phyloP scores from a whole-genome alignment of 768 basidiomycete genomes.

The Russula vinacea region DNA sequence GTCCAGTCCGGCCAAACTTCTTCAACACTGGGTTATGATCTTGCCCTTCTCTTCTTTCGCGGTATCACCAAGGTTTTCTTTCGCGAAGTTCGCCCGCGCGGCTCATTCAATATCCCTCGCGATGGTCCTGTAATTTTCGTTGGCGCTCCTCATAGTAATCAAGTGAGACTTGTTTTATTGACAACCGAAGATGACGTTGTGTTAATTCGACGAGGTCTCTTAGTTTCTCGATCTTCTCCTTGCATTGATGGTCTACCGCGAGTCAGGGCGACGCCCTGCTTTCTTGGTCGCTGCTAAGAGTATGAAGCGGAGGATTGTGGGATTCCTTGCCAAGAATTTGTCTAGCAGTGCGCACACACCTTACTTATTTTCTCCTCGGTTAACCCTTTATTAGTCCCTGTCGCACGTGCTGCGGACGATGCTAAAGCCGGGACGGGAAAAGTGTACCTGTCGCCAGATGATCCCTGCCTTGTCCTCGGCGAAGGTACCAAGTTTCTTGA shows the following conservation, averaged over 20 bases:
- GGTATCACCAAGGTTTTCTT: conserved; percentile 89
- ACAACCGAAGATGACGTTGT: not conserved
- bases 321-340: conserved; percentile 73
- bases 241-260: conserved; percentile 76
- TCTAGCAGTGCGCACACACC: conserved; percentile 65
- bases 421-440: conserved; percentile 74
- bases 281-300: conserved; percentile 89
- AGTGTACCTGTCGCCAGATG: conserved; percentile 65
- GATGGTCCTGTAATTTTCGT: conserved; percentile 93
- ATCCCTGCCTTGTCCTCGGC: conserved; percentile 80
- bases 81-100: conserved; percentile 87
- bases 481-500: conserved; percentile 71
- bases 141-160: conserved; percentile 89
- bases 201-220: conserved; percentile 8
- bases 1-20: not conserved
- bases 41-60: conserved; percentile 79
- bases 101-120: conserved; percentile 88
- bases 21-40: conserved; percentile 52
- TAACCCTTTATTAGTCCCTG: conserved; percentile 62
- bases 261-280: conserved; percentile 74
- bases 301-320: conserved; percentile 74
- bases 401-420: conserved; percentile 84
- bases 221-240: conserved; percentile 92
- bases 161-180: conserved; percentile 45
- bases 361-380: not conserved